phyloP scores from a whole-genome alignment of 1,139 yeast genomes.

The Lodderomyces oxycetoniae region DNA sequence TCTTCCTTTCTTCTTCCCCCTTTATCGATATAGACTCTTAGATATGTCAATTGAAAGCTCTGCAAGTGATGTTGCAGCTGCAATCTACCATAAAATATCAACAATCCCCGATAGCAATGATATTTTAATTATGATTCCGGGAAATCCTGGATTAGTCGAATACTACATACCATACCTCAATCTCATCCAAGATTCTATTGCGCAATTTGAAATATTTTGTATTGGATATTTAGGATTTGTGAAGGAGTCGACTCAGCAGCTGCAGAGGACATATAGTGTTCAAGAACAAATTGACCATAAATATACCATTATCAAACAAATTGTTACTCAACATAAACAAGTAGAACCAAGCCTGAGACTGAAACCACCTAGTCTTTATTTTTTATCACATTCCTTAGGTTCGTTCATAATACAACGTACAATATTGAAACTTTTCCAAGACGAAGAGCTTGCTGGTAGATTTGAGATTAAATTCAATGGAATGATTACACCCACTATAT shows the following conservation, averaged over 20 bases:
- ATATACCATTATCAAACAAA: constrained; percentile 31
- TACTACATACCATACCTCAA: constrained; percentile 50
- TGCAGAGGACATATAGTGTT: constrained; percentile 26
- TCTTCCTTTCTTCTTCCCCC: no score
- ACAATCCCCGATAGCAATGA: constrained; percentile 8
- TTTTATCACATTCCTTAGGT: constrained; percentile 63
- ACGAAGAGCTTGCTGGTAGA: constrained; percentile 20
- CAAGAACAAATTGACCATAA: constrained; percentile 53
- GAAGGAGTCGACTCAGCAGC: neutral
- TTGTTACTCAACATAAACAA: constrained; percentile 14
- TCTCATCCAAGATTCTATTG: constrained; percentile 37
- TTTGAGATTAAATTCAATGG: constrained; percentile 43
- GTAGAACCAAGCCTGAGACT: neutral
- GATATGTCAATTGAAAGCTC: constrained; percentile 10
- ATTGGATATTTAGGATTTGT: constrained; percentile 49
- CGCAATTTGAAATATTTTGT: constrained; percentile 46
- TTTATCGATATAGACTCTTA: no score
- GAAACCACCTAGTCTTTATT: constrained; percentile 31
- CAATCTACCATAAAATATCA: constrained; percentile 23
- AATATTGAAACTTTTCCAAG: constrained; percentile 26
- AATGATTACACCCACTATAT: constrained; percentile 59
- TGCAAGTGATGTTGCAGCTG: constrained; percentile 22
- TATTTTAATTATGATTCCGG: constrained; percentile 55
- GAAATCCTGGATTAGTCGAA: constrained; percentile 64
- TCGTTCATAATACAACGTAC: constrained; percentile 53